phyloP scores from a whole-genome alignment of 129 eudicot genomes.

The Pulicaria dysenterica region DNA sequence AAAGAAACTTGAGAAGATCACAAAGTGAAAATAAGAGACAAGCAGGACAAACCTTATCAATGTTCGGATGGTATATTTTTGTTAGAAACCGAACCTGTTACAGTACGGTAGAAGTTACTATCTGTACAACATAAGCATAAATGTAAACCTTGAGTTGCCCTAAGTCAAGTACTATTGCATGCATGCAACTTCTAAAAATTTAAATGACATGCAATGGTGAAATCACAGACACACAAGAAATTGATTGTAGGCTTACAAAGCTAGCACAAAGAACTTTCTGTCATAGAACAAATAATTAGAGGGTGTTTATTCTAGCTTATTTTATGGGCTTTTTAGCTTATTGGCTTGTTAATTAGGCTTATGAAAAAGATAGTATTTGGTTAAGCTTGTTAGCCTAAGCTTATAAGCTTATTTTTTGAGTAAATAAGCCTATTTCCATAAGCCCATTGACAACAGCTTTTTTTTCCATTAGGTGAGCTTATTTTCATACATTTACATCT shows the following conservation, averaged over 20 bases:
- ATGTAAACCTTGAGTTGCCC: slow-evolving; percentile 5
- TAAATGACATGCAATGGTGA: background rate
- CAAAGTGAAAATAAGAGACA: slow-evolving; percentile 10
- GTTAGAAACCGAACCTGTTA: slow-evolving; percentile 60
- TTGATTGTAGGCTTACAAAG: background rate
- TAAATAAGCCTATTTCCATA: too few species aligned
- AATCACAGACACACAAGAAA: background rate
- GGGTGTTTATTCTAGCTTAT: too few species aligned
- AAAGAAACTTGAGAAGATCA: slow-evolving; percentile 11
- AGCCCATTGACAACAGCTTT: too few species aligned
- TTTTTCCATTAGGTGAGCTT: too few species aligned
- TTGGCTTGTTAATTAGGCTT: too few species aligned
- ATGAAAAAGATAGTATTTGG: too few species aligned
- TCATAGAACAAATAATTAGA: too few species aligned
- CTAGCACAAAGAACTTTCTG: background rate
- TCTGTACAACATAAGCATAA: background rate
- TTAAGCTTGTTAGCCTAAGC: too few species aligned
- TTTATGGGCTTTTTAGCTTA: too few species aligned
- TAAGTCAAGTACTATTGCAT: slow-evolving; percentile 3
- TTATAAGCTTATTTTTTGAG: too few species aligned
- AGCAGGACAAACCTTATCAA: slow-evolving; percentile 46
- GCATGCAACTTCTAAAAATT: slow-evolving; percentile 5
- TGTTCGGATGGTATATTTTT: slow-evolving; percentile 57
- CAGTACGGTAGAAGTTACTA: slow-evolving; percentile 12
- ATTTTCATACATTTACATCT: too few species aligned